These are phyloP conservation scores for Stemphylium lycopersici DNA, from an alignment of 2,329 filamentous ascomycete species.

Conservation along the genomic window DNA sequence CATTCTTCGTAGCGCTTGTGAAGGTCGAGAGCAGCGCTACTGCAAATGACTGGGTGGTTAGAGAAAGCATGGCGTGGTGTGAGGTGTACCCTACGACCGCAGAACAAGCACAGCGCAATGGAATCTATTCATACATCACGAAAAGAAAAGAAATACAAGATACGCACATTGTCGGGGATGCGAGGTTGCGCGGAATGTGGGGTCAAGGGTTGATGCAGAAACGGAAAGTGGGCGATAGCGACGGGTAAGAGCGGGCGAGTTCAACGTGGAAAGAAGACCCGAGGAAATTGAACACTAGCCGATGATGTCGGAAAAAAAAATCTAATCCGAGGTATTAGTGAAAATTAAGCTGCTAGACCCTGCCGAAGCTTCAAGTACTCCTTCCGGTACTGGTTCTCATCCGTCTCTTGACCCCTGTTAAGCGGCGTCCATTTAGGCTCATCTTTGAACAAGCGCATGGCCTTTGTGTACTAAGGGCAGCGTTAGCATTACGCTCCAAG, in stretches of 20 bases:
- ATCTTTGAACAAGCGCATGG: slow-evolving; percentile 96
- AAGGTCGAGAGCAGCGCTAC: background rate
- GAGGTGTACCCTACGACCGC: background rate
- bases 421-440: slow-evolving; percentile 98
- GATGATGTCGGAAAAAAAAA: background rate
- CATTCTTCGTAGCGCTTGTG: background rate
- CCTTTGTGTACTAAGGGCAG: slow-evolving; percentile 78
- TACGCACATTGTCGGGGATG: no score
- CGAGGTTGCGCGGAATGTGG: background rate
- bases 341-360: slow-evolving; percentile 18
- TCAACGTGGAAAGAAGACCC: background rate
- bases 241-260: background rate
- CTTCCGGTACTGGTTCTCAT: slow-evolving; percentile 78
- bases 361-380: slow-evolving; percentile 66
- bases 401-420: slow-evolving; percentile 78
- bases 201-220: background rate
- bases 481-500: slow-evolving; percentile 18
- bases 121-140: no score
- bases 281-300: background rate
- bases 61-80: background rate
- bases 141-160: no score
- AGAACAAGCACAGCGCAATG: background rate
- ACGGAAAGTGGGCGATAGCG: background rate
- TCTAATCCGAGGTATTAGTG: background rate
- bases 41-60: background rate